Percentiles rank a stretch among this genome's conserved stretches.
Conservation (phyloP, 148 eudicot genomes). For the Euryodendron excelsum region DNA sequence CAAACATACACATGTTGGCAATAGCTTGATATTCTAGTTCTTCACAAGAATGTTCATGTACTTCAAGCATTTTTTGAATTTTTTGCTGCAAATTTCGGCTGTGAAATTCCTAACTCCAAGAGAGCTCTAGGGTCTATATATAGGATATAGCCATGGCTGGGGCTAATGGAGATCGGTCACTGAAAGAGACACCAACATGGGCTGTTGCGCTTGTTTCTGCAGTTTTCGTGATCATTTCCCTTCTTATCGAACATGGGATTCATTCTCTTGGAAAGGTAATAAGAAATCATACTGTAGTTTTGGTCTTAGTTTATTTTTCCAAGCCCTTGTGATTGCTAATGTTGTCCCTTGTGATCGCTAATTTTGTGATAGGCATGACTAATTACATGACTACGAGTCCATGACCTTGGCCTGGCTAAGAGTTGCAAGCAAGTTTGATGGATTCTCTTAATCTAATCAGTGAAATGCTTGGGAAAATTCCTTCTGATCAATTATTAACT, state of each 20-base stretch:
- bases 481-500: neutral
- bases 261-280: conserved; percentile 17
- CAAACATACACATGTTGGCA: neutral
- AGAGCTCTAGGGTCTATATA: neutral
- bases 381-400: too few relatives aligned
- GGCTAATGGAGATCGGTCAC: conserved; percentile 9
- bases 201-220: conserved; percentile 17
- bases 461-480: neutral
- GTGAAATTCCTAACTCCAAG: too few relatives aligned
- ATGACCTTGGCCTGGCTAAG: neutral
- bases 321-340: too few relatives aligned
- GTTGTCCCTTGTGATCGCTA: too few relatives aligned
- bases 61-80: neutral
- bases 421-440: neutral
- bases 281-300: neutral
- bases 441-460: neutral
- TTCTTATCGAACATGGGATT: conserved; percentile 18
- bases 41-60: neutral
- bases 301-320: too few relatives aligned
- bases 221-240: conserved; percentile 15
- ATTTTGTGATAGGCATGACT: too few relatives aligned
- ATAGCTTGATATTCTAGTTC: neutral
- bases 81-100: neutral
- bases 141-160: neutral
- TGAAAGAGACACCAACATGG: conserved; percentile 24